Evolutionary conservation across 1,284 basidiomycete genomes (phyloP).

Genomic region (Ceratobasidium sp.): DNA sequence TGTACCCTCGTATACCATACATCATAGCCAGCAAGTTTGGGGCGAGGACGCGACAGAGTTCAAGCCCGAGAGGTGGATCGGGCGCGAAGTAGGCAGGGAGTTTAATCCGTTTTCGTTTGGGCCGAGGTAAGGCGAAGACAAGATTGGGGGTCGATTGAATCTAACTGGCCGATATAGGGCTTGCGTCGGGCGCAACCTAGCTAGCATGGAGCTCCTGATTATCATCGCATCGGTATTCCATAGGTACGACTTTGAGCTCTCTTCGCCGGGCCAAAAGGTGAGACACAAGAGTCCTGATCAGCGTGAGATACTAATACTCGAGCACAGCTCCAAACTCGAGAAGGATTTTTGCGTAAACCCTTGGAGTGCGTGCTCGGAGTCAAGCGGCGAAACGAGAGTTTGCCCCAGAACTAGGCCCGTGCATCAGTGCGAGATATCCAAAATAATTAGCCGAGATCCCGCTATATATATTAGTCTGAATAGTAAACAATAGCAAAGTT

Average conservation of each 20-base stretch:
- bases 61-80: constrained; percentile 59
- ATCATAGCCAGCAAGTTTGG: constrained; percentile 73
- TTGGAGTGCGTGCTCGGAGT: constrained; percentile 70
- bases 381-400: constrained; percentile 48
- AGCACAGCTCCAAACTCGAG: constrained; percentile 65
- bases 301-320: background rate
- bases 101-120: constrained; percentile 75
- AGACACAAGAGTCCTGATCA: constrained; percentile 45
- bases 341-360: constrained; percentile 82
- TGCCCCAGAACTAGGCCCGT: background rate
- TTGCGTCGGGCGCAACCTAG: constrained; percentile 62
- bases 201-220: constrained; percentile 73
- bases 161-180: too few relatives aligned
- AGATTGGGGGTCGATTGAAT: too few relatives aligned
- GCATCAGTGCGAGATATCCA: background rate
- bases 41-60: constrained; percentile 75
- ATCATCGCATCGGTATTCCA: constrained; percentile 76
- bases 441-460: background rate
- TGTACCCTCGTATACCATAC: constrained; percentile 79
- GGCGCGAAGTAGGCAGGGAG: constrained; percentile 66
- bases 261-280: constrained; percentile 62
- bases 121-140: constrained; percentile 60
- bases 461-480: background rate
- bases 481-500: too few relatives aligned
- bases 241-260: constrained; percentile 72